phyloP scores from a whole-genome alignment of 2,329 filamentous ascomycete species.

The Rugonectria rugulosa region DNA sequence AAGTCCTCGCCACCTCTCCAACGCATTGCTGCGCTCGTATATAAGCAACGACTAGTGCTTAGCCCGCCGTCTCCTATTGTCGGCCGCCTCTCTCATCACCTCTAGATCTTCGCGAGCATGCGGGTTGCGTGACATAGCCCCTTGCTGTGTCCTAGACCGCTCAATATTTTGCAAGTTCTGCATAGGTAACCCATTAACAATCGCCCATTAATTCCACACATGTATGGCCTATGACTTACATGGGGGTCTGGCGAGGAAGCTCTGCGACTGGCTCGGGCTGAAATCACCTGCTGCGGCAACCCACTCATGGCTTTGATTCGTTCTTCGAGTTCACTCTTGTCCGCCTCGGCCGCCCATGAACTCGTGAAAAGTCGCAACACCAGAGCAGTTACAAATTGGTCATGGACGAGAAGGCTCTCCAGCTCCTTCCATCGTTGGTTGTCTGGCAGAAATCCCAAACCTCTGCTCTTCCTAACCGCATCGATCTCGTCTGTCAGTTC shows the following conservation, averaged over 20 bases:
- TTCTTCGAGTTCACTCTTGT: constrained; percentile 35
- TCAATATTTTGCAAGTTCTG: constrained; percentile 46
- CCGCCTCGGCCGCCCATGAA: constrained; percentile 39
- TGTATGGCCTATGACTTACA: constrained; percentile 38
- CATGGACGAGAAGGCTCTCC: constrained; percentile 31
- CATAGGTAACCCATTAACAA: constrained; percentile 20
- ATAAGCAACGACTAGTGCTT: too few relatives aligned
- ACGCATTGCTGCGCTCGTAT: constrained; percentile 46
- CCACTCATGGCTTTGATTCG: constrained; percentile 37
- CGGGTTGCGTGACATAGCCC: constrained; percentile 12
- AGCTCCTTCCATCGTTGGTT: constrained; percentile 47
- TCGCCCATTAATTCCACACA: neutral
- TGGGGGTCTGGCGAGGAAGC: constrained; percentile 39
- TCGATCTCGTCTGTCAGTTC: constrained; percentile 38
- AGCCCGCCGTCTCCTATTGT: constrained; percentile 37
- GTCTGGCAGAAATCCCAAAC: constrained; percentile 43
- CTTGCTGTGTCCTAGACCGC: constrained; percentile 27
- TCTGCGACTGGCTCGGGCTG: constrained; percentile 28
- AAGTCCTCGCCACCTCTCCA: constrained; percentile 23
- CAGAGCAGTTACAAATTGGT: constrained; percentile 44
- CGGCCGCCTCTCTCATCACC: constrained; percentile 44
- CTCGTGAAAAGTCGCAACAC: constrained; percentile 37
- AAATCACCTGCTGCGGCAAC: constrained; percentile 39
- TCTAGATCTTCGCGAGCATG: constrained; percentile 41
- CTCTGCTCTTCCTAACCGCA: constrained; percentile 31